Evolutionary conservation across 495 filamentous ascomycete species (phyloP).

Genomic region (Lichenothelia convexa): DNA sequence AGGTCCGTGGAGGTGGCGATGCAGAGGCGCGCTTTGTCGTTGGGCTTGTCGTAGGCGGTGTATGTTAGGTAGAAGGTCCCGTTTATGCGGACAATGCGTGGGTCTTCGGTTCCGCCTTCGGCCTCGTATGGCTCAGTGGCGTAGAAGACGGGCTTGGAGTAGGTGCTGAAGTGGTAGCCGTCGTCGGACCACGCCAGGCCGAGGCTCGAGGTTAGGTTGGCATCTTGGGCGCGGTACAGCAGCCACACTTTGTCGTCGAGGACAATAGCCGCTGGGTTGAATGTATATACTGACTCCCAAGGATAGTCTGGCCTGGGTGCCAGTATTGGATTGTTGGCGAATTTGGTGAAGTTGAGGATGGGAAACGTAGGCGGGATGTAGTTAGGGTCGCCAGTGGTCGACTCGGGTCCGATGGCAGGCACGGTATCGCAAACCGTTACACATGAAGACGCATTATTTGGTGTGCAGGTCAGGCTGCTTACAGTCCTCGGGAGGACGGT

Average conservation of each 20-base stretch:
- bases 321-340: slow-evolving; percentile 4
- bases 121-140: slow-evolving; percentile 3
- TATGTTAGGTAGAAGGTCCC: slow-evolving; percentile 17
- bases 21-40: slow-evolving; percentile 7
- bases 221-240: slow-evolving; percentile 6
- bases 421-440: no score
- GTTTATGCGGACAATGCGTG: slow-evolving; percentile 10
- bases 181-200: slow-evolving; percentile 6
- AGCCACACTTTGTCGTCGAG: slow-evolving; percentile 4
- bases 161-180: slow-evolving; percentile 5
- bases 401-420: neutral
- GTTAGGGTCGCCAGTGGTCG: slow-evolving; percentile 2
- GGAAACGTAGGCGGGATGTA: slow-evolving; percentile 5
- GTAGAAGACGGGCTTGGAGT: slow-evolving; percentile 3
- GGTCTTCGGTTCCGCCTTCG: slow-evolving; percentile 4
- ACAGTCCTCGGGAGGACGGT: no score
- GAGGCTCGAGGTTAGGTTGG: slow-evolving; percentile 1
- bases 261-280: slow-evolving; percentile 7
- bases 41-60: slow-evolving; percentile 13
- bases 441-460: no score
- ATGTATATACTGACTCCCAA: slow-evolving; percentile 6
- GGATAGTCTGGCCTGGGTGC: slow-evolving; percentile 1
- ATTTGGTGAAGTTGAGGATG: slow-evolving; percentile 5
- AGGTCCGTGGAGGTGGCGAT: slow-evolving; percentile 14
- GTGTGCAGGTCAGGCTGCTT: no score